A percentile compares a stretch with the other conserved stretches of the same genome.
These are phyloP conservation scores for Camellia granthamiana DNA, from an alignment of 148 eudicot species.

Conservation along the genomic window DNA sequence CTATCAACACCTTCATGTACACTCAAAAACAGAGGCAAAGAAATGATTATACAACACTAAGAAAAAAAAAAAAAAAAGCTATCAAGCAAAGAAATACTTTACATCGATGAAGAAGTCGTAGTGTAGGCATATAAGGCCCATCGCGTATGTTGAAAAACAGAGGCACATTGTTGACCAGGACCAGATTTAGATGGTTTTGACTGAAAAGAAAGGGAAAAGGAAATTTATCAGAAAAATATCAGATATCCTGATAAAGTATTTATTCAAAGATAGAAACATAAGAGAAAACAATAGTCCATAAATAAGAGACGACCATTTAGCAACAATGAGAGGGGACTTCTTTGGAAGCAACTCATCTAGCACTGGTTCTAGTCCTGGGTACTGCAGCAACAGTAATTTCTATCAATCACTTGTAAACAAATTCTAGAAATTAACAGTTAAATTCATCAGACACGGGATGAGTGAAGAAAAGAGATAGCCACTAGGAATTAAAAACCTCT, in stretches of 20 bases:
- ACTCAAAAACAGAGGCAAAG: too few relatives aligned
- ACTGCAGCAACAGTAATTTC: conserved; percentile 48
- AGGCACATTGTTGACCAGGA: conserved; percentile 85
- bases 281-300: neutral
- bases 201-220: conserved; percentile 37
- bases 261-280: neutral
- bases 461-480: neutral
- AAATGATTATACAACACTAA: neutral
- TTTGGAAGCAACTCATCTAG: conserved; percentile 94
- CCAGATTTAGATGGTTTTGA: conserved; percentile 94
- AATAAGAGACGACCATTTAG: conserved; percentile 62
- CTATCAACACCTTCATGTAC: too few relatives aligned
- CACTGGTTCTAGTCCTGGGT: conserved; percentile 95
- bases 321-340: conserved; percentile 90
- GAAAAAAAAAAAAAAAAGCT: neutral
- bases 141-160: conserved; percentile 92
- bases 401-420: neutral
- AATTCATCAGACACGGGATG: neutral
- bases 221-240: conserved; percentile 12
- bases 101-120: conserved; percentile 97
- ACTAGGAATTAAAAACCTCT: conserved; percentile 44
- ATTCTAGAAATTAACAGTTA: conserved; percentile 6
- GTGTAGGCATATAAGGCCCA: conserved; percentile 99
- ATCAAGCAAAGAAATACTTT: conserved; percentile 27
- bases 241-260: neutral